Evolutionary conservation across 2,329 filamentous ascomycete genomes (phyloP).

Genomic region (Cladophialophora bantiana): DNA sequence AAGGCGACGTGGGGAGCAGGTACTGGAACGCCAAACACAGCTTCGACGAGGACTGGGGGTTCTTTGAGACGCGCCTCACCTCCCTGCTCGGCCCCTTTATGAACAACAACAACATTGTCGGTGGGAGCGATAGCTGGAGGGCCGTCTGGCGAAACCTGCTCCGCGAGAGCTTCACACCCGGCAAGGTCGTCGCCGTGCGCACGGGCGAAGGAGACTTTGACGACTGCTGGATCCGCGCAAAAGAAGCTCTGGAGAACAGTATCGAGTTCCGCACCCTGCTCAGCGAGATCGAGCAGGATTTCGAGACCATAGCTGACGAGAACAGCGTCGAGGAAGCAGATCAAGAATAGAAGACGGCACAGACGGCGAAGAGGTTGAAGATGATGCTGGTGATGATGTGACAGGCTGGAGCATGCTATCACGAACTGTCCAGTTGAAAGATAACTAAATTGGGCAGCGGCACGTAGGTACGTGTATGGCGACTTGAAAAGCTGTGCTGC

Average conservation of each 20-base stretch:
- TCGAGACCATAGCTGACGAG: background rate
- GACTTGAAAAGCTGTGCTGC: too few relatives aligned
- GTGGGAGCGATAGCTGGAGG: background rate
- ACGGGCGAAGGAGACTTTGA: background rate
- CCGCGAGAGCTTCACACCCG: background rate
- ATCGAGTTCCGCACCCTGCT: background rate
- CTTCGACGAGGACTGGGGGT: background rate
- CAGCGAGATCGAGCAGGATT: background rate
- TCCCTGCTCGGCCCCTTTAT: background rate
- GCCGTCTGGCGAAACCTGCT: background rate
- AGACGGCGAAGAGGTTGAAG: background rate
- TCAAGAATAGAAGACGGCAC: background rate
- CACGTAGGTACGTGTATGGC: too few relatives aligned
- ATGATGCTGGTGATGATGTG: background rate
- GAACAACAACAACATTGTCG: too few relatives aligned
- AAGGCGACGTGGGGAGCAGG: too few relatives aligned
- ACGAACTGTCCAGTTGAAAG: too few relatives aligned
- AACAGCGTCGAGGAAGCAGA: background rate
- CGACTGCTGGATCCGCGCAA: background rate
- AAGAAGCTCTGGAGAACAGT: background rate
- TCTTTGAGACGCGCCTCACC: background rate
- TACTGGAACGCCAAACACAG: background rate
- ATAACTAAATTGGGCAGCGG: too few relatives aligned
- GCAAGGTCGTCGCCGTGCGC: background rate
- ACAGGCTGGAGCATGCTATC: too few relatives aligned